A percentile compares a stretch with the other conserved stretches of the same genome.
Conservation (phyloP, 371 early-diverging fungal genomes). For the Parasitella parasitica region DNA sequence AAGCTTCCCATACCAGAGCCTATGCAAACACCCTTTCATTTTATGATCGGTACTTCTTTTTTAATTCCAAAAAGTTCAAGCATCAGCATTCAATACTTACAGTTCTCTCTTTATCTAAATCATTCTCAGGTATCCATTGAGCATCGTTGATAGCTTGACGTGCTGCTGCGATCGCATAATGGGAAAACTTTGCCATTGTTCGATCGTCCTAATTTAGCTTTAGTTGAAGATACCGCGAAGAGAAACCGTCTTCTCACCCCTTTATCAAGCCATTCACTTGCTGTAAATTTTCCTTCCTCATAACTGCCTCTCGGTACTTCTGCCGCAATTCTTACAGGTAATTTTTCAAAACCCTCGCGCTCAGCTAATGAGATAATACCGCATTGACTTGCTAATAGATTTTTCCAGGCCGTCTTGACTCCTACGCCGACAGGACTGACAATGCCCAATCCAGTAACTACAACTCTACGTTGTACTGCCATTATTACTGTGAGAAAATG, state of each 20-base stretch:
- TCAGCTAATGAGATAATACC: conserved; percentile 75
- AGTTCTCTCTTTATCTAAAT: conserved; percentile 60
- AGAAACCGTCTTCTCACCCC: conserved; percentile 44
- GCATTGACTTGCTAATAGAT: conserved; percentile 68
- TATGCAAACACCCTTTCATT: conserved; percentile 77
- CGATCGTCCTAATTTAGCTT: conserved; percentile 64
- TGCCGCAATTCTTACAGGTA: conserved; percentile 85
- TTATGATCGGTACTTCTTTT: background rate
- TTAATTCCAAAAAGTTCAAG: too few relatives aligned
- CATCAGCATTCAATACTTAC: conserved; percentile 22
- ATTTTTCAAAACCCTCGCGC: conserved; percentile 49
- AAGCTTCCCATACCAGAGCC: conserved; percentile 93
- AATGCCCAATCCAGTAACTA: conserved; percentile 94
- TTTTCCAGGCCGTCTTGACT: conserved; percentile 72
- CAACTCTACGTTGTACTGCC: conserved; percentile 65
- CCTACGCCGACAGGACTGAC: conserved; percentile 91
- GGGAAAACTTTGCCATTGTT: conserved; percentile 82
- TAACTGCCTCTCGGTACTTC: conserved; percentile 59
- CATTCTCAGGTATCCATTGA: conserved; percentile 57
- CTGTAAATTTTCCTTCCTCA: conserved; percentile 62
- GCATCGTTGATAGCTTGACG: conserved; percentile 87
- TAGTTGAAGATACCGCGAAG: background rate
- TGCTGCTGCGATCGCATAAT: conserved; percentile 85
- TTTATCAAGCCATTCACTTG: conserved; percentile 71
- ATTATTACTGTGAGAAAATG: background rate